phyloP scores from a whole-genome alignment of 23 red algal species.

The Chondrus crispus region DNA sequence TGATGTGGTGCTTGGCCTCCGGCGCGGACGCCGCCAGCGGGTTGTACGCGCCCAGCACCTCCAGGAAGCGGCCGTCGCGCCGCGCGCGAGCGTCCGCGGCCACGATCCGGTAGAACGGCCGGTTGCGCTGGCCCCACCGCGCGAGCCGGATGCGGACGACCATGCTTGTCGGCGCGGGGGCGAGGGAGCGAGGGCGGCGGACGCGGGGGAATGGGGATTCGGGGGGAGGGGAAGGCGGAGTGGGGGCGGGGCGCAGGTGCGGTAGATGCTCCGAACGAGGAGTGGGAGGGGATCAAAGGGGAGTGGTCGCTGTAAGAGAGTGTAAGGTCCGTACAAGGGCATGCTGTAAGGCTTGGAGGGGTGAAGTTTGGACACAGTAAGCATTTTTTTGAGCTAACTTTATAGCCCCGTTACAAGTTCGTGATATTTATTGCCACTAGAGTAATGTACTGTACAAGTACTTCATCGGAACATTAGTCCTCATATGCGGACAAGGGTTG shows the following conservation, averaged over 20 bases:
- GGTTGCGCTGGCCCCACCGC: slow-evolving; percentile 68
- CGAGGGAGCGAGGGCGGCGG: neutral
- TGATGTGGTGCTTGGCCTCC: slow-evolving; percentile 52
- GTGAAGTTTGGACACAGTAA: no score
- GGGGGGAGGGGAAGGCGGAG: neutral
- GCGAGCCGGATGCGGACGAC: slow-evolving; percentile 86
- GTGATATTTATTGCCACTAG: no score
- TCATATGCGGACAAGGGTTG: no score
- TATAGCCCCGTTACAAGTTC: no score
- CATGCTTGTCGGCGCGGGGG: slow-evolving; percentile 23
- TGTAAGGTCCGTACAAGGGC: no score
- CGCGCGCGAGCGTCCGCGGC: slow-evolving; percentile 72
- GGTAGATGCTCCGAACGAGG: neutral
- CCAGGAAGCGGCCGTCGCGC: slow-evolving; percentile 77
- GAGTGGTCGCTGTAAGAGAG: neutral
- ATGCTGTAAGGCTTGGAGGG: no score
- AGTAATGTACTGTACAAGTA: no score
- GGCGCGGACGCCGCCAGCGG: slow-evolving; percentile 37
- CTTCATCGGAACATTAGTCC: no score
- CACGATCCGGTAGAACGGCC: slow-evolving; percentile 85
- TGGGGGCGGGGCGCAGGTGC: neutral
- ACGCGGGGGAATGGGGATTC: no score
- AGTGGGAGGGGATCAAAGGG: neutral
- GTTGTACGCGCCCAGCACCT: slow-evolving; percentile 85
- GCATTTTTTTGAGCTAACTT: no score